Base-by-base conservation (phyloP, 306 rosid genomes). In the Prunus fruticosa region DNA sequence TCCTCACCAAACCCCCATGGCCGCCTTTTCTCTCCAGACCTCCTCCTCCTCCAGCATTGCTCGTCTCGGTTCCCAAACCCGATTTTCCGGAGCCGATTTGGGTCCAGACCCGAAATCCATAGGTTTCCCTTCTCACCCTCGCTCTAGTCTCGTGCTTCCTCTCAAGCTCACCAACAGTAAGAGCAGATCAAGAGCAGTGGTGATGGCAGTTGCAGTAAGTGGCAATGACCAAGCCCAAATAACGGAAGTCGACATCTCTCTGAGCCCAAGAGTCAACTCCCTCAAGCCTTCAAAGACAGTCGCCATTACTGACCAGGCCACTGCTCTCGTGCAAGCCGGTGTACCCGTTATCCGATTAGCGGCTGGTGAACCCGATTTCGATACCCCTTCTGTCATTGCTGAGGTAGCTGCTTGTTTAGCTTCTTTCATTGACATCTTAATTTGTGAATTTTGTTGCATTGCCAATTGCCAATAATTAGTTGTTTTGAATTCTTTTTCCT, bases 311-410 rank as follows among this genome's bases (percentile, higher is more conserved):
- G 99, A 96, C 82, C 91, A 77, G 49, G 99, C 98, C 68, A 88
- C 93, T 0, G 92, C 97, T 58, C 97, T 96, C 10, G 89, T 81
- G n/a, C 88, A 87, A 71, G 92, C 99, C 2, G 99, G 99, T 2
- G 81, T 96, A 28, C 98, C 96, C 6, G 93, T 96, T 53, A 96
- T 96, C 71, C 88, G 92, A 11, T 76, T 96, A 41, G 92, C 99
- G 2, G 96, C 97, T 3, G 99, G 99, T 25, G 97, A 96, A 56
- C 93, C 99, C 2, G 97, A 96, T 86, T 96, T 96, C 45, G 98
- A 91, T 67, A 96, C 99, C 0, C 99, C 99, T 0, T n/a, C 88
- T 62, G 71, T 77, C 15, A 85, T 96, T 2, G 89, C 85, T 1
- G 91, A 96, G 95, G 98, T 89, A 50, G 45, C 46, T 30, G 12